Percentiles rank a stretch among this genome's conserved stretches.
Evolutionary conservation across 2,329 filamentous ascomycete genomes (phyloP).

Genomic region (Calycina herbarum): DNA sequence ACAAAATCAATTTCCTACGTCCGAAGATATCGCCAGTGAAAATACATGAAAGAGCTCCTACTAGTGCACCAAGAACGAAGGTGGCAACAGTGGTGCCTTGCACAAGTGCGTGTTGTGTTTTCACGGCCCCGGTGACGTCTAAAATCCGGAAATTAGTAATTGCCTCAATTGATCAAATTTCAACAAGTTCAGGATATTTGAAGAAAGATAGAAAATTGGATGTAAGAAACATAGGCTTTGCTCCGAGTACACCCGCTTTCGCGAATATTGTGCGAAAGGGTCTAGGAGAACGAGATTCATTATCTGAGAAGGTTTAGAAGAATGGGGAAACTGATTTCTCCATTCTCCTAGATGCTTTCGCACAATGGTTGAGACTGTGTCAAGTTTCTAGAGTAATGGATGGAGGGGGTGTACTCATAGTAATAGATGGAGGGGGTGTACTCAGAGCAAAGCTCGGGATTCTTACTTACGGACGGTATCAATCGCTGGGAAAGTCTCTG

Average conservation of each 20-base stretch:
- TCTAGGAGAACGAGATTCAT: too few species aligned
- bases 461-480: constrained; percentile 38
- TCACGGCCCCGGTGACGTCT: background rate
- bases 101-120: background rate
- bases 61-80: constrained; percentile 41
- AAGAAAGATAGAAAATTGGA: background rate
- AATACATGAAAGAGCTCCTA: constrained; percentile 40
- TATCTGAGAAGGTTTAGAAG: too few species aligned
- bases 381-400: too few species aligned
- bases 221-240: background rate
- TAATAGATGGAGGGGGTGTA: too few species aligned
- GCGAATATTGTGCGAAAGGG: too few species aligned
- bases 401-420: too few species aligned
- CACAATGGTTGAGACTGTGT: too few species aligned
- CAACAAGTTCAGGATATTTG: background rate
- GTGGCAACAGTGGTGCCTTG: constrained; percentile 40
- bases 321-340: too few species aligned
- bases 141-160: background rate
- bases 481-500: constrained; percentile 42
- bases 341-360: too few species aligned
- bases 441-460: too few species aligned
- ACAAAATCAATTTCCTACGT: constrained; percentile 27
- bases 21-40: constrained; percentile 43
- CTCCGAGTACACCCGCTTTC: too few species aligned
- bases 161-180: background rate